These are phyloP conservation scores for Termitomyces sp. DNA, from an alignment of 768 basidiomycete genomes.

Conservation along the genomic window DNA sequence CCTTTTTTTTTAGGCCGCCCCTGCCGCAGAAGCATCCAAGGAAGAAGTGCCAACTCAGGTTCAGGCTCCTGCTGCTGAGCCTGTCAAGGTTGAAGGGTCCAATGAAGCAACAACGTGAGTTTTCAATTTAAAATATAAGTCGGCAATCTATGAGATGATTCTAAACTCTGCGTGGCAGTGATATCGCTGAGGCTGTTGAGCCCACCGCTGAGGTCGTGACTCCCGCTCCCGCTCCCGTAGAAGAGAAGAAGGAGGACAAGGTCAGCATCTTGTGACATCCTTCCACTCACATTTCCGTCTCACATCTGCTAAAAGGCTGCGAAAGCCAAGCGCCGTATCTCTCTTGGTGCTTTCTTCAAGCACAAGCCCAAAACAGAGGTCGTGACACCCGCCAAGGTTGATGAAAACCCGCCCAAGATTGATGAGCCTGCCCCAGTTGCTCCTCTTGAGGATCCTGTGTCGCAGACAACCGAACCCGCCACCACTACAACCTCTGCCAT, in stretches of 20 bases:
- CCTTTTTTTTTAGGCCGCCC: conserved; percentile 23
- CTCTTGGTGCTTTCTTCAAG: conserved; percentile 84
- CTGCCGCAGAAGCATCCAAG: conserved; percentile 30
- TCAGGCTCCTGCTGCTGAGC: conserved; percentile 25
- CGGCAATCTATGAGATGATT: background rate
- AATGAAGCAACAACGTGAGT: conserved; percentile 65
- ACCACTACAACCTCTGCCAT: conserved; percentile 11
- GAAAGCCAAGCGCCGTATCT: conserved; percentile 81
- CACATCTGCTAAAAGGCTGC: conserved; percentile 28
- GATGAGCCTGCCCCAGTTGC: conserved; percentile 79
- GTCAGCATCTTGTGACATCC: conserved; percentile 26
- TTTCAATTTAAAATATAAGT: background rate
- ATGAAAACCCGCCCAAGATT: conserved; percentile 85
- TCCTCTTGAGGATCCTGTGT: conserved; percentile 76
- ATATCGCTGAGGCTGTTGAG: conserved; percentile 36
- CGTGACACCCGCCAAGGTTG: conserved; percentile 71
- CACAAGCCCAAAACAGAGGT: conserved; percentile 62
- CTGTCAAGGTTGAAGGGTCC: conserved; percentile 42
- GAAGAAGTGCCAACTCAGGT: conserved; percentile 27
- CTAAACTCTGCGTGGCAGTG: conserved; percentile 23
- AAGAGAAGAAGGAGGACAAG: conserved; percentile 32
- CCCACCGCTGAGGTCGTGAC: conserved; percentile 30
- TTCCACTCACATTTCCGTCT: background rate
- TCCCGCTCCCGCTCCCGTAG: conserved; percentile 30
- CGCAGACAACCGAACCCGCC: conserved; percentile 33